Base-by-base conservation (phyloP, 2,329 filamentous ascomycete genomes). In the Aspergillus glaucus region DNA sequence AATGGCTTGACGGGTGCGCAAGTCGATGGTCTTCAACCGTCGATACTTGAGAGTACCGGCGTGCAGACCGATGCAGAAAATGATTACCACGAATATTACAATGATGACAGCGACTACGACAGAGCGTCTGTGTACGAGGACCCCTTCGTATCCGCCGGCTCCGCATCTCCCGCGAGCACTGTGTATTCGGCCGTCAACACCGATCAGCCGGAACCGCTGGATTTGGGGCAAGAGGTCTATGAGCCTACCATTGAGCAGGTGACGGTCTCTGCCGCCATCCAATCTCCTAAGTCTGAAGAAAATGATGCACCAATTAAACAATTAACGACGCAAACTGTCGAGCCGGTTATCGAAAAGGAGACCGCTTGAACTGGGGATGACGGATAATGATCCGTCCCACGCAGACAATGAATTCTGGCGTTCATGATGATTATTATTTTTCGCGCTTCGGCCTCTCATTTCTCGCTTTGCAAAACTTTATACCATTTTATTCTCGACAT, bases 91-190 rank as follows among this genome's bases (percentile, higher is more conserved):
- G 39, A 44, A 17, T 32, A 43, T 19, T 41, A 50, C 40, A 41
- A 49, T 8, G 39, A 43, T 19, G 44, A 50, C 40, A 40, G 17
- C 24, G 44, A 44, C 21, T 19, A 28, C 15, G 41, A 44, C 21
- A 45, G 40, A n/a, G 40, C 10, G 12, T 50, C 48, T 30, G 44
- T 44, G 12, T 43, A 34, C 26, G 47, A 55, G 10, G 52, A 55
- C 15, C 47, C 47, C 8, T 56, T 50, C 34, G 47, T 53, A 17
- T 51, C 52, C 42, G 47, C 52, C 19, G 37, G 43, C 9, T 50
- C 50, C 4, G 40, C 48, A 39, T 54, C 48, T 22, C 47, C 53
- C 1, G 45, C 47, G 26, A 53, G 51, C 48, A 51, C 24, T 7
- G 52, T 46, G 7, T 44, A 44, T 24, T 50, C 52, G 15, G 34